phyloP scores from a whole-genome alignment of 169 alveolate species.

The Cardiosporidium cionae region DNA sequence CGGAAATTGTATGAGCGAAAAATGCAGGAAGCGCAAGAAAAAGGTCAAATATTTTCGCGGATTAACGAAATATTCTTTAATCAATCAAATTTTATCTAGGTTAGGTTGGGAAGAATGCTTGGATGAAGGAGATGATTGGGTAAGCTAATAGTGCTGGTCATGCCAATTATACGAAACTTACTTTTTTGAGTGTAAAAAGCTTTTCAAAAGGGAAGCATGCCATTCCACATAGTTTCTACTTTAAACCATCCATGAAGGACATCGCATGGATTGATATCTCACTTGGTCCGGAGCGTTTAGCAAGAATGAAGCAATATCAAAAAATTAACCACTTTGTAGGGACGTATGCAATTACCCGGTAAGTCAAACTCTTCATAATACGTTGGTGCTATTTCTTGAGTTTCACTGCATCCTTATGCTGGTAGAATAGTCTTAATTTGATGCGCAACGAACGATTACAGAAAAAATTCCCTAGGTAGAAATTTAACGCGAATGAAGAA shows the following conservation, averaged over 20 bases:
- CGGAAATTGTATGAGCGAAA: no score
- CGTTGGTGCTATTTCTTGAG: background rate
- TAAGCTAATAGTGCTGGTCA: background rate
- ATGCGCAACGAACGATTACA: background rate
- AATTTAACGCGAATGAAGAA: slow-evolving; percentile 70
- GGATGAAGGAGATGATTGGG: slow-evolving; percentile 38
- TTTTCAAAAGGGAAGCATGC: background rate
- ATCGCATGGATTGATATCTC: slow-evolving; percentile 28
- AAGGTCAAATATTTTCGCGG: slow-evolving; percentile 13
- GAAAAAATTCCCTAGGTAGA: slow-evolving; percentile 74
- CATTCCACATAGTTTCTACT: background rate
- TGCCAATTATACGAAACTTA: background rate
- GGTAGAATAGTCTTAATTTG: no score
- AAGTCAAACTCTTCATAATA: background rate
- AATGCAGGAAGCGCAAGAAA: background rate
- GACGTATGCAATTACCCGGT: slow-evolving; percentile 33
- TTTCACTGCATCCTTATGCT: no score
- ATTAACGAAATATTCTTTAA: slow-evolving; percentile 14
- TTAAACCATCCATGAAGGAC: slow-evolving; percentile 1
- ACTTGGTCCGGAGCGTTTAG: slow-evolving; percentile 10
- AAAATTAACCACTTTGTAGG: slow-evolving; percentile 37
- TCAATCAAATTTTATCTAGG: slow-evolving; percentile 24
- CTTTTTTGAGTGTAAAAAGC: background rate
- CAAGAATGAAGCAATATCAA: slow-evolving; percentile 33
- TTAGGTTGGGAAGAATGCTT: slow-evolving; percentile 22